Evolutionary conservation across 495 filamentous ascomycete genomes (phyloP).

Genomic region (Penicillium daleae): DNA sequence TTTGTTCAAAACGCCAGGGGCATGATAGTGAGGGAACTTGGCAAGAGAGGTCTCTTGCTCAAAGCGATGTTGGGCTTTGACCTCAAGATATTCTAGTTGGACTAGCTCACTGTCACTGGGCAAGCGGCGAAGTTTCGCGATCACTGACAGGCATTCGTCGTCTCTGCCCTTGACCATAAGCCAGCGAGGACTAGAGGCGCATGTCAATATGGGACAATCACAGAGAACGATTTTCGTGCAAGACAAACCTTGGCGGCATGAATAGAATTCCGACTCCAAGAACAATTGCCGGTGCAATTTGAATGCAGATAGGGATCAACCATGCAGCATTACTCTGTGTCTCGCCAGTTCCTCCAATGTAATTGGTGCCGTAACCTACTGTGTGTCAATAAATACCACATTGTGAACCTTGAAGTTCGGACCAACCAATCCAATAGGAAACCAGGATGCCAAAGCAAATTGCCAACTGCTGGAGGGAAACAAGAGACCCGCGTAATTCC

Average conservation of each 20-base stretch:
- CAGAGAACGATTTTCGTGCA: too few relatives aligned
- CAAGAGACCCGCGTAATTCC: constrained; percentile 72
- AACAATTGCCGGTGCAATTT: constrained; percentile 46
- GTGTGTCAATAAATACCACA: too few relatives aligned
- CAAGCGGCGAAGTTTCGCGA: constrained; percentile 63
- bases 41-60: constrained; percentile 70
- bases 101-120: constrained; percentile 66
- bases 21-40: constrained; percentile 38
- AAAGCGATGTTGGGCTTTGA: constrained; percentile 74
- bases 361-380: constrained; percentile 30
- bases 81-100: constrained; percentile 78
- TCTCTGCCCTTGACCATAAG: constrained; percentile 23
- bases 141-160: constrained; percentile 45
- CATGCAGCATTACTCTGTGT: constrained; percentile 42
- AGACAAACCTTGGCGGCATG: constrained; percentile 30
- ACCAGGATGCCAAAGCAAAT: constrained; percentile 66
- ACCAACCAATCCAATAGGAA: constrained; percentile 51
- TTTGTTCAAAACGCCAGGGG: constrained; percentile 34
- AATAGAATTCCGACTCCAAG: constrained; percentile 51
- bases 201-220: background rate
- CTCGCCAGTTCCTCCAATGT: constrained; percentile 46
- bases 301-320: constrained; percentile 54
- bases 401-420: too few relatives aligned
- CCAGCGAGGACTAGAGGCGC: constrained; percentile 1
- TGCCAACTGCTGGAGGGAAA: constrained; percentile 73